Evolutionary conservation across 108 stramenopile species (phyloP), one percentile per base, ranked within the genome.

Genomic region (Hondaea fermentalgiana): DNA sequence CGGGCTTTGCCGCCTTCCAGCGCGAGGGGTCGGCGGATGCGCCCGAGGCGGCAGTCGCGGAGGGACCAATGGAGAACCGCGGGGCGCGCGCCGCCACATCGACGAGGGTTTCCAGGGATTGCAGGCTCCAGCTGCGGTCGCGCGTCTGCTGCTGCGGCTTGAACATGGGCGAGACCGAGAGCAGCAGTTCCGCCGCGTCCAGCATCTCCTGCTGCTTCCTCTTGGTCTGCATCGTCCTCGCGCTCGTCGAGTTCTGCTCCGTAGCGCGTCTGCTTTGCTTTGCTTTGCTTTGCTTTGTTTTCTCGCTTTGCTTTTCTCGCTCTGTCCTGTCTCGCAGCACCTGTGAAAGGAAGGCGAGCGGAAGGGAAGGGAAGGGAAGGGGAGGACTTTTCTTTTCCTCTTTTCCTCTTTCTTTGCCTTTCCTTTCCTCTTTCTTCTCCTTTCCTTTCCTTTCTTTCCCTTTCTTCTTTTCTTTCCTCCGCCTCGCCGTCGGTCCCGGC

Each of bases 101-200:
- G 16, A 83, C 76, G 25, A 83, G 76, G 19, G 76, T 83, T 23
- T 83, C 76, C 10, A 83, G 51, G 16, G 76, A 83, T 45, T 83
- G 76, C 76, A 83, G 12, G 25, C 49, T 53, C 76, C 76, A 83
- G 76, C 76, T 83, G 45, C 76, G 76, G 51, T 83, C 76, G 6
- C 76, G 45, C 25, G 64, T 42, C 76, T 83, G 76, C 76, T 83
- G 76, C 64, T 69, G 64, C n/a, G 76, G 76, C 76, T 83, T 83
- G 76, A 83, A 83, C 49, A 83, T 47, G 49, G 76, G 76, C 51
- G 76, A 83, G 0, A 83, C 76, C 51, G 76, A 83, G 19, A 83
- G 76, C 76, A 83, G 51, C 45, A 83, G 76, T 28, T 83, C 76
- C 25, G 76, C 76, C 19, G 45, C 76, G n/a, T 21, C 45, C 3